A percentile compares a stretch with the other conserved stretches of the same genome.
These are phyloP conservation scores for Acmispon strigosus DNA, from an alignment of 306 rosid species.

Conservation along the genomic window DNA sequence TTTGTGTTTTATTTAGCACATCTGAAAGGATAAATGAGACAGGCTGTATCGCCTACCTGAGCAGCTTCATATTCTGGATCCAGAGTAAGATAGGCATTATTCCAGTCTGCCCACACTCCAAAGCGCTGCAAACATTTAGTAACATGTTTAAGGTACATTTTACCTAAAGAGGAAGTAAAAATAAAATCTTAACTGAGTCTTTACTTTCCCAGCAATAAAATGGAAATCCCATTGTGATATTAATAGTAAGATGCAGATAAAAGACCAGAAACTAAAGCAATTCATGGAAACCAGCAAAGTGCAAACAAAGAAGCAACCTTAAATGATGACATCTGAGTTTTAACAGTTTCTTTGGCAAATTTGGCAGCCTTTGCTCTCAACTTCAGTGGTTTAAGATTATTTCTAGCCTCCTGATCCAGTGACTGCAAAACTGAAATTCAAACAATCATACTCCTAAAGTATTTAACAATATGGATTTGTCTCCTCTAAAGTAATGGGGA, in stretches of 20 bases:
- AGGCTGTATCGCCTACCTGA: conserved; percentile 68
- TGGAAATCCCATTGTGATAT: background rate
- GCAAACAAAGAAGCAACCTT: conserved; percentile 47
- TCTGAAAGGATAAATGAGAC: conserved; percentile 25
- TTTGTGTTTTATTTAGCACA: background rate
- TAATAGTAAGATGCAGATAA: background rate
- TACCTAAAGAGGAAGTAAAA: background rate
- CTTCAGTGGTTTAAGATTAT: conserved; percentile 73
- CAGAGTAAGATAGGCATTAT: conserved; percentile 78
- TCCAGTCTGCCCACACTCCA: conserved; percentile 99
- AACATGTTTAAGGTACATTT: conserved; percentile 24
- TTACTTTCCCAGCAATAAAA: background rate
- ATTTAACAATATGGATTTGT: background rate
- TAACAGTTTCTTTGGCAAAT: conserved; percentile 89
- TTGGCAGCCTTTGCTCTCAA: conserved; percentile 94
- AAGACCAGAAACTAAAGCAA: background rate
- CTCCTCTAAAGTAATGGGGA: too few species aligned
- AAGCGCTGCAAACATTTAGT: conserved; percentile 75
- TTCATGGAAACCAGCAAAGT: conserved; percentile 5
- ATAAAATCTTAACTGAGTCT: background rate
- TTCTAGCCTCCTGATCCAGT: conserved; percentile 77
- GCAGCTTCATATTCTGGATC: conserved; percentile 98
- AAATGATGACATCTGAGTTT: conserved; percentile 88
- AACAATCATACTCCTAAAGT: conserved; percentile 17
- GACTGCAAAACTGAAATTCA: conserved; percentile 89